Conservation (phyloP, 169 alveolate genomes). For the Babesia bovis region DNA sequence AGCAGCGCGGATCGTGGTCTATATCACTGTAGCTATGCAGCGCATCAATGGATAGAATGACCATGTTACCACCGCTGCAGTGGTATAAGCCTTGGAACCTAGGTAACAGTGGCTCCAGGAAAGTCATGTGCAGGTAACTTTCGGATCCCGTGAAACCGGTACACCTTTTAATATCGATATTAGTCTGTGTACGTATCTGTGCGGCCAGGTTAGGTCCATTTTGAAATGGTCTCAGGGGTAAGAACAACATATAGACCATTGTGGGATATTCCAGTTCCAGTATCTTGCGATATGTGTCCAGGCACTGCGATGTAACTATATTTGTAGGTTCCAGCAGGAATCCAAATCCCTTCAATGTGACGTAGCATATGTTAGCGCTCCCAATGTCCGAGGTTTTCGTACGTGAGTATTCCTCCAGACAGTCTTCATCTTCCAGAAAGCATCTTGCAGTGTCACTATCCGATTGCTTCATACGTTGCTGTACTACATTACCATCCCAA, state of each 20-base stretch:
- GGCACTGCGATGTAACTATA: conserved; percentile 55
- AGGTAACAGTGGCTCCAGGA: conserved; percentile 32
- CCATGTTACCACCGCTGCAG: conserved; percentile 29
- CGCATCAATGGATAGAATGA: conserved; percentile 47
- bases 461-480: neutral
- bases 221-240: conserved; percentile 30
- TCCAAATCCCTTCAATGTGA: conserved; percentile 59
- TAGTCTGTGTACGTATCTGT: conserved; percentile 36
- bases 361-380: conserved; percentile 22
- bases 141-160: conserved; percentile 59
- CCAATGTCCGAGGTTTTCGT: neutral
- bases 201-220: conserved; percentile 18
- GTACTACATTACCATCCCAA: conserved; percentile 33
- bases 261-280: conserved; percentile 14
- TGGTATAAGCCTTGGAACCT: conserved; percentile 43
- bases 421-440: conserved; percentile 40
- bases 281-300: conserved; percentile 41
- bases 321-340: conserved; percentile 61
- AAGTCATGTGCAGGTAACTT: conserved; percentile 18
- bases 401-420: conserved; percentile 2
- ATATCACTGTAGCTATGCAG: conserved; percentile 57
- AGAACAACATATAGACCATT: conserved; percentile 33
- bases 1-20: conserved; percentile 46
- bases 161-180: conserved; percentile 48
- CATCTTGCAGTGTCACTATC: neutral